Evolutionary conservation across 1,284 basidiomycete genomes (phyloP), one percentile per base, ranked within the genome.

Genomic region (Stereum hirsutum): DNA sequence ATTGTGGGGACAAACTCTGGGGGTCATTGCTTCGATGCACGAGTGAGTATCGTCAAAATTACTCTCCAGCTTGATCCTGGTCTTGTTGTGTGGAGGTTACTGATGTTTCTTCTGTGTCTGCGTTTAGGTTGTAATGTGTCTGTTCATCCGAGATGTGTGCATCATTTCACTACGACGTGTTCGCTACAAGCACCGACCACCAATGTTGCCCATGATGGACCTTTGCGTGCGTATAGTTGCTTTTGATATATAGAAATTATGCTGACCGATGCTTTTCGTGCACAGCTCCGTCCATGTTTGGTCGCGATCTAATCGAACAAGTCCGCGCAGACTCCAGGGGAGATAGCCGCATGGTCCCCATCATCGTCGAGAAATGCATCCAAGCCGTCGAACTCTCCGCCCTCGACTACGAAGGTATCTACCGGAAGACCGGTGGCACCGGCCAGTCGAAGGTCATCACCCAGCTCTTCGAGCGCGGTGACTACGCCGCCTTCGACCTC

Each of bases 1-100:
- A 95, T 45, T 99, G 95, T 59, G 84, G 85, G 31, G 96, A 98
- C 58, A 99, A 97, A 70, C 84, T 99, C 83, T 99, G 94, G 93
- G 95, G 95, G 5, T 82, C 94, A 30, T 90, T 93, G 60, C 73
- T 92, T 46, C 82, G 89, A 26, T 99, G 95, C 59, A 76, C 81
- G 48, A 72, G 92, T 91, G 55, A 60, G 84, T 70, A n/a, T n/a
- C n/a, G n/a, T n/a, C n/a, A n/a, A n/a, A n/a, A n/a, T n/a, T n/a
- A n/a, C n/a, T n/a, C n/a, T n/a, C n/a, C n/a, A n/a, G n/a, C n/a
- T n/a, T n/a, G 6, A 14, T 24, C n/a, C n/a, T 30, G 10, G 3
- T 4, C n/a, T 38, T n/a, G n/a, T 46, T 24, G 39, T 30, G 20
- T 28, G 27, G 5, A 45, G 44, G 41, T 17, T 20, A 27, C 27